Percentiles rank a stretch among this genome's conserved stretches.
These are phyloP conservation scores for Pilatotrama ljubarskyi DNA, from an alignment of 768 basidiomycete species.

Conservation along the genomic window DNA sequence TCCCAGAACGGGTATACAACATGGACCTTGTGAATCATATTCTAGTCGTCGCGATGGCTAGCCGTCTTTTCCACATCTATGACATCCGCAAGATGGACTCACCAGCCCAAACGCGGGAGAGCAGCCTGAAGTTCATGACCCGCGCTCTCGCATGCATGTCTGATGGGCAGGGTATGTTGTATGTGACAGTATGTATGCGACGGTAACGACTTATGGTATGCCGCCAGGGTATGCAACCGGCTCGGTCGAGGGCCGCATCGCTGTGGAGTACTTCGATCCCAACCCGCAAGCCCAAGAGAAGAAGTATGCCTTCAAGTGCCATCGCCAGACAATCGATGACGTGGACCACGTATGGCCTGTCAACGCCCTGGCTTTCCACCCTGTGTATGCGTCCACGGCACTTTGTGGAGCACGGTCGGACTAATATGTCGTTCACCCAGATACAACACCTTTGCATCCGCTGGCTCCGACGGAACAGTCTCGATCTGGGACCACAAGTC, in stretches of 20 bases:
- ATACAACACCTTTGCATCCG: constrained; percentile 93
- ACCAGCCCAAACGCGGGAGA: constrained; percentile 82
- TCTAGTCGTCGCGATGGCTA: constrained; percentile 92
- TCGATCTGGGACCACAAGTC: constrained; percentile 97
- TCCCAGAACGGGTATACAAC: constrained; percentile 85
- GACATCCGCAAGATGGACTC: constrained; percentile 77
- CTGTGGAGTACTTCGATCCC: constrained; percentile 95
- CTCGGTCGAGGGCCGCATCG: constrained; percentile 94
- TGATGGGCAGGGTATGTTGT: constrained; percentile 76
- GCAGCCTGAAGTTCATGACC: constrained; percentile 95
- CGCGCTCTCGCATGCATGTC: constrained; percentile 89
- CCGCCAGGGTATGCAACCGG: constrained; percentile 79
- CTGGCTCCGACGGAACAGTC: constrained; percentile 91
- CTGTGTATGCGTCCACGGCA: constrained; percentile 52
- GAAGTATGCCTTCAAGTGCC: constrained; percentile 97
- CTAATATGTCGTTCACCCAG: constrained; percentile 37
- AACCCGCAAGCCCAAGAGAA: constrained; percentile 74
- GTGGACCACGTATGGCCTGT: constrained; percentile 97
- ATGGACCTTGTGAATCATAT: constrained; percentile 77
- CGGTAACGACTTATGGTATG: background rate
- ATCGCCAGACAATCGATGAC: constrained; percentile 85
- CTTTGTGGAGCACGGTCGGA: background rate
- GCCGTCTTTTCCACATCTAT: constrained; percentile 86
- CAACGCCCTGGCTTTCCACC: constrained; percentile 93
- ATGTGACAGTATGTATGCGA: background rate